Conservation (phyloP, 2,329 filamentous ascomycete genomes). For the Xylaria sp. region DNA sequence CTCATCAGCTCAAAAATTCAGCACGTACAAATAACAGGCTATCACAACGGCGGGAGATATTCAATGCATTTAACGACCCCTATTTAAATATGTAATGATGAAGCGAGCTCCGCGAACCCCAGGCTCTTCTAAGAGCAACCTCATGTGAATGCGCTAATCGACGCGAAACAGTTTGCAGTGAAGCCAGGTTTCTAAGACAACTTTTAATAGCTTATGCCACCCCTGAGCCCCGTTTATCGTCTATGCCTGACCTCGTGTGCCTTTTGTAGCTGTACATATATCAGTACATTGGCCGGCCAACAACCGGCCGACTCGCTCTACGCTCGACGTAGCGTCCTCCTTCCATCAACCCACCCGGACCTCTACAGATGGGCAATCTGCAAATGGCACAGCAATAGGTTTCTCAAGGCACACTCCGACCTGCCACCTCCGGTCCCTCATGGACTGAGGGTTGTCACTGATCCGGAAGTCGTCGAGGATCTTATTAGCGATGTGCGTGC, state of each 20-base stretch:
- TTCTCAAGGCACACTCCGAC: constrained; percentile 71
- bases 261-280: too few species aligned
- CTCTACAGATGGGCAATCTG: constrained; percentile 73
- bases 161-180: not conserved
- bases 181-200: too few species aligned
- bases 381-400: constrained; percentile 74
- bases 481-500: constrained; percentile 51
- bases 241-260: not conserved
- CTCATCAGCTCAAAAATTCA: too few species aligned
- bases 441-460: constrained; percentile 41
- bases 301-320: not conserved
- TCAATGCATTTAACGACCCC: not conserved
- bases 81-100: not conserved
- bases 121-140: not conserved
- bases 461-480: constrained; percentile 52
- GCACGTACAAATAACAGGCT: not conserved
- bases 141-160: not conserved
- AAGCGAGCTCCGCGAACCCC: too few species aligned
- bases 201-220: too few species aligned
- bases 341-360: constrained; percentile 46
- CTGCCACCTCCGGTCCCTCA: constrained; percentile 52
- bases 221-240: not conserved
- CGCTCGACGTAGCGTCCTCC: not conserved
- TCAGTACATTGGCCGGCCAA: not conserved
- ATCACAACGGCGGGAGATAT: not conserved